Evolutionary conservation across 306 rosid species (phyloP).

Genomic region (Elaeagnus macrophylla): DNA sequence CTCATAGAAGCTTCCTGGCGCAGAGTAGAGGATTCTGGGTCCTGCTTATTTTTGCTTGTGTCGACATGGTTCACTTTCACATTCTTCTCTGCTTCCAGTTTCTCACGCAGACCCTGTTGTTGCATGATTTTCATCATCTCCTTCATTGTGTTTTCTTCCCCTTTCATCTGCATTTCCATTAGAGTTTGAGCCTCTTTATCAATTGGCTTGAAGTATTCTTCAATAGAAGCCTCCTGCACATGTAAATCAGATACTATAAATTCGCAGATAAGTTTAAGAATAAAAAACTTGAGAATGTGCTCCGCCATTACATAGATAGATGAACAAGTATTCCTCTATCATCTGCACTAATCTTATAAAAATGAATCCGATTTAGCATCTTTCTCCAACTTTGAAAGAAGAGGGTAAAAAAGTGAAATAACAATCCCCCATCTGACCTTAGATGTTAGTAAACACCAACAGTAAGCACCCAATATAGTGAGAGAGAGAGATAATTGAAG

Average conservation of each 20-base stretch:
- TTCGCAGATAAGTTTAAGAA: no score
- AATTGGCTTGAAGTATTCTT: constrained; percentile 82
- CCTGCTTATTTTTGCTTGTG: constrained; percentile 14
- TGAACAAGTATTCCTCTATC: no score
- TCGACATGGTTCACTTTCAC: constrained; percentile 17
- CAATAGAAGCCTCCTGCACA: constrained; percentile 73
- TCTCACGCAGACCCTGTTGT: constrained; percentile 50
- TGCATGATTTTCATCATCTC: constrained; percentile 63
- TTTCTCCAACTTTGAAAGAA: no score
- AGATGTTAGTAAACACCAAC: no score
- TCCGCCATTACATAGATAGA: no score
- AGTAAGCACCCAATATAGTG: no score
- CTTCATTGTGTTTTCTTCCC: constrained; percentile 53
- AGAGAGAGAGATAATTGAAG: no score
- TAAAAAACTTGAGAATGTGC: no score
- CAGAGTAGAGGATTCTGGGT: constrained; percentile 23
- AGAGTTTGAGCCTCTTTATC: constrained; percentile 69
- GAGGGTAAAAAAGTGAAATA: no score
- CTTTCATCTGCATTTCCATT: constrained; percentile 63
- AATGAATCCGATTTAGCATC: no score
- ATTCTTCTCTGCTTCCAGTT: constrained; percentile 32
- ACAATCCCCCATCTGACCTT: no score
- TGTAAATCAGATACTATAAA: not conserved
- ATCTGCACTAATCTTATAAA: no score
- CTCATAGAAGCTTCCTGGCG: constrained; percentile 32